Base-by-base conservation (phyloP, 257 asterid genomes). In the Leptodermis oblonga region DNA sequence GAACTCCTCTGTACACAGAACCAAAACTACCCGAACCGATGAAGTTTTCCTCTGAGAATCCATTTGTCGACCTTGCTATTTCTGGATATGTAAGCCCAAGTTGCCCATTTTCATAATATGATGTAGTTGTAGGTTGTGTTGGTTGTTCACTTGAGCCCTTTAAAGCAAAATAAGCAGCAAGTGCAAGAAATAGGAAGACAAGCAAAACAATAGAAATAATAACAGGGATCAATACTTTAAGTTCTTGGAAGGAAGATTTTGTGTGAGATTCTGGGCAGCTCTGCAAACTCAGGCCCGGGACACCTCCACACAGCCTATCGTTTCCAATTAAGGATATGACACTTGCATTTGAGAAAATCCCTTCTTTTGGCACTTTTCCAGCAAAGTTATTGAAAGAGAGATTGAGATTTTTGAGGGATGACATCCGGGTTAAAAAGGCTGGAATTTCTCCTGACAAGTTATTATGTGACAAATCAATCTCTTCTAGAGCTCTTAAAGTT, bases 1-100 rank as follows among this genome's bases (percentile, higher is more conserved):
- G 71, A 58, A 65, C 42, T 30, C 82, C 84, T 73, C 60, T 74
- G 48, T 74, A 80, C 0, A 82, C 87, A 2, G 78, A 80, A 58
- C 87, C 83, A 39, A 77, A 82, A 48, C 83, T 80, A 5, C 86
- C 88, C 3, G 80, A 43, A 23, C 85, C 86, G 34, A 81, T 48
- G 41, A 83, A 58, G 64, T 69, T 78, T 18, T 51, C 72, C 45
- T 36, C 62, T n/a, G 81, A 76, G 42, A 83, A 83, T 7, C 84
- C 86, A 37, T 74, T 46, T 13, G 88, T 83, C 54, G 85, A 65
- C 55, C 51, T 66, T 3, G 28, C 67, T 3, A 83, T 60, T 37
- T 76, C 84, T 30, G 6, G 59, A 58, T 76, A 83, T 7, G 85
- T 67, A 28, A 74, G 46, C 5, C 82, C 51, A 14, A 74, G 55